Conservation (phyloP, 768 basidiomycete genomes). For the Tephrocybe sp. region DNA sequence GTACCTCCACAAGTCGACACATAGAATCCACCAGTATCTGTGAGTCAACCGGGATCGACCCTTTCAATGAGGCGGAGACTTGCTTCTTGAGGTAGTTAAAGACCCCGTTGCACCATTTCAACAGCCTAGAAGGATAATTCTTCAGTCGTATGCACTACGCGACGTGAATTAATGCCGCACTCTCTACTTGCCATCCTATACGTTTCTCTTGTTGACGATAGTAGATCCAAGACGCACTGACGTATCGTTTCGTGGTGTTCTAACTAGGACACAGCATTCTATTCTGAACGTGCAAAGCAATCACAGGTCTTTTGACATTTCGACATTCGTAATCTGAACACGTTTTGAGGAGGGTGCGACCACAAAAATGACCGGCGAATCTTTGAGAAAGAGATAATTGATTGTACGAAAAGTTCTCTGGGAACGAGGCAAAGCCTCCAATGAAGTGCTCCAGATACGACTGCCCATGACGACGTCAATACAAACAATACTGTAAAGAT, state of each 20-base stretch:
- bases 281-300: neutral
- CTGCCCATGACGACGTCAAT: neutral
- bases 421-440: neutral
- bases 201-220: neutral
- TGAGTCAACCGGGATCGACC: neutral
- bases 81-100: constrained; percentile 6
- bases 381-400: neutral
- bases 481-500: too few relatives aligned
- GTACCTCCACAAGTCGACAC: constrained; percentile 14
- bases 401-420: neutral
- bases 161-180: neutral
- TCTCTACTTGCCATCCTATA: constrained; percentile 1
- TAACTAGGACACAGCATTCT: constrained; percentile 5
- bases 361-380: neutral
- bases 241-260: constrained; percentile 4
- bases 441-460: constrained; percentile 6
- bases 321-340: neutral
- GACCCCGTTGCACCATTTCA: constrained; percentile 11
- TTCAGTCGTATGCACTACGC: neutral
- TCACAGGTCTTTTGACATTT: constrained; percentile 7
- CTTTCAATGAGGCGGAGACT: neutral
- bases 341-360: neutral
- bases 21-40: constrained; percentile 13
- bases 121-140: neutral
- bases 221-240: neutral